Evolutionary conservation across 2,329 filamentous ascomycete species (phyloP).

Genomic region (Verticillium longisporum): DNA sequence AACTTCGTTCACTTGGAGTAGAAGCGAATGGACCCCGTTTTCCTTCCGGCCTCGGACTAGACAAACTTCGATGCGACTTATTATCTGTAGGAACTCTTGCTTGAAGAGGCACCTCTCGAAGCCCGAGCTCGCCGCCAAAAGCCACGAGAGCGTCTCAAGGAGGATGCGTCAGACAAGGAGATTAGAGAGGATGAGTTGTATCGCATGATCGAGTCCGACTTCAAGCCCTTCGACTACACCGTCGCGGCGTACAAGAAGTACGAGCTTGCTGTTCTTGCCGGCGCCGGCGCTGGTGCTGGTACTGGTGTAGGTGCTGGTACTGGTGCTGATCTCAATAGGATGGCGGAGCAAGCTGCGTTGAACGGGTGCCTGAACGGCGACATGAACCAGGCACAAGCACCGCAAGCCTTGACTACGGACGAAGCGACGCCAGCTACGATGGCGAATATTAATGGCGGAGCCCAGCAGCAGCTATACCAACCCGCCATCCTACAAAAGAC

Average conservation of each 20-base stretch:
- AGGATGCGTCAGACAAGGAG: conserved; percentile 91
- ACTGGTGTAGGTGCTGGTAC: conserved; percentile 7
- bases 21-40: conserved; percentile 86
- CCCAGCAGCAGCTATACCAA: conserved; percentile 1
- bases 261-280: neutral
- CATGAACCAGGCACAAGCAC: conserved; percentile 6
- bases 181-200: conserved; percentile 93
- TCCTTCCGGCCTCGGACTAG: conserved; percentile 91
- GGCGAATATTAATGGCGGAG: conserved; percentile 14
- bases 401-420: conserved; percentile 46
- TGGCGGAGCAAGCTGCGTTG: conserved; percentile 10
- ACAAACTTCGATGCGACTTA: conserved; percentile 99
- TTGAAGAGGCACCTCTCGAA: conserved; percentile 93
- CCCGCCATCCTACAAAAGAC: conserved; percentile 2
- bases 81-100: conserved; percentile 84
- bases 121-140: conserved; percentile 90
- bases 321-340: conserved; percentile 4
- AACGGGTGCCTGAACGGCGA: conserved; percentile 5
- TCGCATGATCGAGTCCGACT: conserved; percentile 87
- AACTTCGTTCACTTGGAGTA: conserved; percentile 79
- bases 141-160: conserved; percentile 82
- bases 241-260: conserved; percentile 70
- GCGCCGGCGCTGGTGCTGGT: conserved; percentile 3
- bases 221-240: conserved; percentile 94
- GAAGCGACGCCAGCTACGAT: conserved; percentile 35